Base-by-base conservation (phyloP, 2,329 filamentous ascomycete species). In the Trichoderma koningii region DNA sequence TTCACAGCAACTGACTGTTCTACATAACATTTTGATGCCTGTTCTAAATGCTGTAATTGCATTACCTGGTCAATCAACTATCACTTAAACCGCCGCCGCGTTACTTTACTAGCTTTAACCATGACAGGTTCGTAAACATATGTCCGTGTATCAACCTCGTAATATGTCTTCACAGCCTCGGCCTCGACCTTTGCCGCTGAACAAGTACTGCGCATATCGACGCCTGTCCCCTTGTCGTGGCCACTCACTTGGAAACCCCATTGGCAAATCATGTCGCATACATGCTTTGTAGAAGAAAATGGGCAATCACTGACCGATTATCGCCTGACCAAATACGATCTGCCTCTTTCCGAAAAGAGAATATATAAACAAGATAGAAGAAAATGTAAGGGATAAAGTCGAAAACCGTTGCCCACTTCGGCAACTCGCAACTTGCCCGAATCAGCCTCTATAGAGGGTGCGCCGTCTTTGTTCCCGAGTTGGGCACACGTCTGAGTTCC, bases 401-500 rank as follows among this genome's bases (percentile, higher is more conserved):
- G 5, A n/a, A 55, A 62, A 12, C 9, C 5, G 7, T 19, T 44
- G 21, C 12, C n/a, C 17, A 7, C n/a, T 23, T 45, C 26, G 34
- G 26, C 21, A 2, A 17, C 23, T 52, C 10, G 3, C 34, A 14
- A n/a, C 38, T 42, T 30, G 44, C 17, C 44, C 7, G 5, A n/a
- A 41, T 42, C n/a, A 17, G 7, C 10, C 28, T 21, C 10, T 57
- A 63, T 34, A 66, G 14, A 12, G 45, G n/a, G 10, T 57, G 51
- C 7, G 64, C 26, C 3, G 67, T 69, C 66, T 75, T 75, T 10
- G 66, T 68, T 9, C 69, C 67, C 5, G 62, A 66, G 30, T 73
- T 72, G 5, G 69, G 66, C 67, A 76, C 71, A 7, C 71, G 65
- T 34, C 73, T 67, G 64, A 77, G 66, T 67, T 77, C 74, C 30